Evolutionary conservation across 176 grass and related monocot genomes (phyloP).

Genomic region (Tillandsia leiboldiana): DNA sequence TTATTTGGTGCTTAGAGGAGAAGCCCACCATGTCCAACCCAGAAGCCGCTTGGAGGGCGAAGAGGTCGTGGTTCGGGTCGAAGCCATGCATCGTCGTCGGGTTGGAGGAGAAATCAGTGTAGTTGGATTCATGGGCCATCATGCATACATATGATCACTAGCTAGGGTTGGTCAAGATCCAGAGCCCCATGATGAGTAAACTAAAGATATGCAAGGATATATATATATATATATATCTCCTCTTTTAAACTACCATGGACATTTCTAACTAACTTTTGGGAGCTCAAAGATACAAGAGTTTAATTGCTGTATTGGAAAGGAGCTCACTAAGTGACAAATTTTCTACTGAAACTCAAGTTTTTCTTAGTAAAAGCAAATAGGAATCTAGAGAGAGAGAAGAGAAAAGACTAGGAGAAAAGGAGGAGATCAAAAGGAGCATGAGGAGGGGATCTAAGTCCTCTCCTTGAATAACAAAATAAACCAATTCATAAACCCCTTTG

Average conservation of each 20-base stretch:
- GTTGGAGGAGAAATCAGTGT: not conserved
- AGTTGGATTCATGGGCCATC: constrained; percentile 9
- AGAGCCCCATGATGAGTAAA: not conserved
- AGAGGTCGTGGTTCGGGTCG: not conserved
- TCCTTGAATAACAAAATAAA: too few species aligned
- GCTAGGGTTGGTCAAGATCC: not conserved
- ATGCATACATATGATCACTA: not conserved
- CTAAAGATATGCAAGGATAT: not conserved
- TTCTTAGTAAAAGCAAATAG: too few species aligned
- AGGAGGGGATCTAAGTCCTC: constrained; percentile 3
- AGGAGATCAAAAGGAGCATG: not conserved
- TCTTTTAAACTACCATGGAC: not conserved
- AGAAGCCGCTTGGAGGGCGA: not conserved
- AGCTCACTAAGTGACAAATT: not conserved
- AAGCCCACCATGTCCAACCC: constrained; percentile 1
- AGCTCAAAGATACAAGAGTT: not conserved
- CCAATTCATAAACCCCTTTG: too few species aligned
- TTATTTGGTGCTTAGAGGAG: constrained; percentile 5
- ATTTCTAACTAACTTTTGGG: not conserved
- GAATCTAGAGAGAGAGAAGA: not conserved
- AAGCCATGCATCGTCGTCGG: constrained; percentile 5
- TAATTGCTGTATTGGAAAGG: not conserved
- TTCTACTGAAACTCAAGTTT: too few species aligned
- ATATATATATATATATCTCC: not conserved
- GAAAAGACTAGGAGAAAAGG: not conserved